Base-by-base conservation (phyloP, 1,284 basidiomycete species). In the Heterobasidion irregulare region DNA sequence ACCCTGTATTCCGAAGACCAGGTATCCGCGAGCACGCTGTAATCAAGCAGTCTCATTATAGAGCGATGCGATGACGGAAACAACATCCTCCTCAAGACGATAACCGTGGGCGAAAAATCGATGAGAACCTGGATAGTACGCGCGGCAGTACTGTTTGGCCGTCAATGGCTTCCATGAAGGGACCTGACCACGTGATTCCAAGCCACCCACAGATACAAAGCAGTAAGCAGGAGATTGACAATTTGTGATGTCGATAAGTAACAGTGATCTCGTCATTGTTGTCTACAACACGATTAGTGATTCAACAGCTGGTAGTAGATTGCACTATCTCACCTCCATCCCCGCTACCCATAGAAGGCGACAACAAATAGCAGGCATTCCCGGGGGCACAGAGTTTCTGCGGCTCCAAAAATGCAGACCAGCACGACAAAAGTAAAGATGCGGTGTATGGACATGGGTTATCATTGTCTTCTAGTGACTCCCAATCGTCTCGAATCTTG, bases 191-290 rank as follows among this genome's bases (percentile, higher is more conserved):
- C 6, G 2, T n/a, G 50, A 33, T 8, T 51, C 50, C 16, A 47
- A 19, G 26, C 49, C 36, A 18, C 26, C 13, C 8, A 35, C 48
- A 6, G 43, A 58, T 16, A 65, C 57, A 58, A 72, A 73, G 55
- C 70, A 71, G 55, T 72, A 74, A 0, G 67, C 53, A 2, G 70
- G 70, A 44, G 66, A 58, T 10, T 58, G 48, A 1, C 71, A 70
- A 56, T 72, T 64, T 1, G 72, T 72, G 34, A 76, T 61, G 56
- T 76, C 75, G 43, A 76, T n/a, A n/a, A n/a, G n/a, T 62, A 35
- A 76, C 59, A 0, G 74, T 71, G 8, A 75, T 69, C 0, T 73
- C 74, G 41, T 72, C 72, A 57, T 75, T 65, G 56, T 74, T 74
- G 50, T 70, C 74, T 75, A 55, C 18, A 18, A 12, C 45, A 19